Evolutionary conservation across 2,329 filamentous ascomycete genomes (phyloP), one percentile per base, ranked within the genome.

Genomic region (Monilinia fructigena): DNA sequence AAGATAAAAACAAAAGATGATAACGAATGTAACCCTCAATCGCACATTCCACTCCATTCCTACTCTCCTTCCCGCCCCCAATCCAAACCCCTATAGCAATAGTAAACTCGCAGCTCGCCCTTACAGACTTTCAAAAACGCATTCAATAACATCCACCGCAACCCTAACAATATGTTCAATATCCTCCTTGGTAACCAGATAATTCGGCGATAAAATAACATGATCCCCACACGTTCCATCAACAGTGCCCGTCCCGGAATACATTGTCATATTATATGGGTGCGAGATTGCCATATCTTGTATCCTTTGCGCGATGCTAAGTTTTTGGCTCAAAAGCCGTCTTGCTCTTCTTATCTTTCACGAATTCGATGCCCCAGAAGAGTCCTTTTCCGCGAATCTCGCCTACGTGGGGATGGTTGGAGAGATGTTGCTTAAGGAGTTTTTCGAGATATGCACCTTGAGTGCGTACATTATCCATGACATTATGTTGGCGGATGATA

Each of bases 321-420:
- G 68, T 16, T 76, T 76, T 74, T 0, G 77, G 73, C 42, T 79
- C 76, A 66, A 85, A 85, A 0, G 83, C 79, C 67, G 78, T 74
- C 69, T 84, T 85, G 14, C 78, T 82, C 28, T 68, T 64, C 71
- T 82, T 84, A 73, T 85, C 78, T 59, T 76, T 75, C 23, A 86
- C 83, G 69, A 86, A 84, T 67, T 85, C 85, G 40, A 86, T 76
- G 0, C 81, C 83, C 80, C 82, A 82, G 72, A 87, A 86, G 10
- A 87, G 74, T 1, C 87, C 87, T 20, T 80, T 78, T 0, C 87
- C 87, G 20, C 87, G 80, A 26, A 89, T 83, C 58, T 89, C 79
- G 4, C 86, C 86, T 0, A 89, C 86, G 68, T 83, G 77, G 0
- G 78, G 77, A 66, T 84, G 80, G 0, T 73, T 64, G 0, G 74